These are phyloP conservation scores for Pontederia crassipes DNA, from an alignment of 176 grass and related monocot genomes.

Conservation along the genomic window DNA sequence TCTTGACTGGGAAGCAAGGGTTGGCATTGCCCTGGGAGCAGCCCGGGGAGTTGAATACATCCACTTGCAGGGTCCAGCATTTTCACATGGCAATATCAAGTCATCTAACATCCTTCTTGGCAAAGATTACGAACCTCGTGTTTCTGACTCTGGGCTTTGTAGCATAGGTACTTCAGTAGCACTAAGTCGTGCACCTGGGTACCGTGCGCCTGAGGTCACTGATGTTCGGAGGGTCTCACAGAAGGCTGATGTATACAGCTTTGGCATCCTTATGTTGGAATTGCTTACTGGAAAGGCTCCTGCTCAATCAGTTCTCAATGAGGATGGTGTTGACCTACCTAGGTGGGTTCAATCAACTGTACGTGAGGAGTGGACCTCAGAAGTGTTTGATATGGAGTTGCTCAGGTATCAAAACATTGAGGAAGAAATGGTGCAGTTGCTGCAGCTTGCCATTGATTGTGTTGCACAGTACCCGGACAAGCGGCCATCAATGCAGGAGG, in stretches of 20 bases:
- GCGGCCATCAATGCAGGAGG: conserved; percentile 43
- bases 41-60: conserved; percentile 70
- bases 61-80: conserved; percentile 27
- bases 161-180: conserved; percentile 25
- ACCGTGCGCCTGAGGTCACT: conserved; percentile 55
- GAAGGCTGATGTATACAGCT: conserved; percentile 12
- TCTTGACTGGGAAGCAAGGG: conserved; percentile 39
- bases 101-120: conserved; percentile 55
- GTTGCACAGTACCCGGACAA: conserved; percentile 36
- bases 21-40: conserved; percentile 47
- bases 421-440: conserved; percentile 58
- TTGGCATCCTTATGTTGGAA: conserved; percentile 7
- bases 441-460: conserved; percentile 77
- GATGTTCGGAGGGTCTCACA: conserved; percentile 30
- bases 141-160: conserved; percentile 45
- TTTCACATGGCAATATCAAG: conserved; percentile 65
- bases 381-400: conserved; percentile 5
- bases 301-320: conserved; percentile 7
- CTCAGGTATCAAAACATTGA: conserved; percentile 11
- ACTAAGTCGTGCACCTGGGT: conserved; percentile 28
- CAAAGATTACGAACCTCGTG: conserved; percentile 16
- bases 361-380: conserved; percentile 5
- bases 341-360: neutral
- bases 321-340: conserved; percentile 1
- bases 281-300: conserved; percentile 29